Percentiles rank a stretch among this genome's conserved stretches.
phyloP scores from a whole-genome alignment of 768 basidiomycete species.

The Cystofilobasidium macerans region DNA sequence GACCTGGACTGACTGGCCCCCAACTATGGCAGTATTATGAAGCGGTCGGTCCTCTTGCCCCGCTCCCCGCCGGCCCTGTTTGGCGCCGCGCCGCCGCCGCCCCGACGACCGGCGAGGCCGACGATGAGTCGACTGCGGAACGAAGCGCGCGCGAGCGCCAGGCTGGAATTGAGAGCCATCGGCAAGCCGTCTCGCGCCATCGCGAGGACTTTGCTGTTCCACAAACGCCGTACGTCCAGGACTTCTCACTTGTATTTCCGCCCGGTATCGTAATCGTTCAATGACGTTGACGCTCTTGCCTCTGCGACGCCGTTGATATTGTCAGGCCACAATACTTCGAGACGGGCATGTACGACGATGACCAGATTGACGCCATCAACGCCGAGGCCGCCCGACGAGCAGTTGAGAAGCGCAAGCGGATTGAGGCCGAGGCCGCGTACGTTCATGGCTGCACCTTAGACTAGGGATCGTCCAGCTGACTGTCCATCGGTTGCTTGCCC shows the following conservation, averaged over 20 bases:
- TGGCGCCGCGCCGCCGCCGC: slow-evolving; percentile 52
- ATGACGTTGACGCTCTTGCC: too few species aligned
- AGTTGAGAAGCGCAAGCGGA: slow-evolving; percentile 51
- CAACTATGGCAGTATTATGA: slow-evolving; percentile 56
- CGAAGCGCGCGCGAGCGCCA: slow-evolving; percentile 26
- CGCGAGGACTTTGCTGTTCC: slow-evolving; percentile 51
- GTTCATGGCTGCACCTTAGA: slow-evolving; percentile 31
- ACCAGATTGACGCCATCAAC: slow-evolving; percentile 68
- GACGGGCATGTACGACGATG: slow-evolving; percentile 80
- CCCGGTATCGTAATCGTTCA: too few species aligned
- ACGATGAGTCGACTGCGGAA: slow-evolving; percentile 1
- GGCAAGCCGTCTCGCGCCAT: slow-evolving; percentile 34
- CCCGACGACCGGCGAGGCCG: background rate
- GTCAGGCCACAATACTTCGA: slow-evolving; percentile 39
- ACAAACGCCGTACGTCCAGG: slow-evolving; percentile 73
- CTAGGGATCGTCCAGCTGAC: too few species aligned
- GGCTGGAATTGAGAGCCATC: slow-evolving; percentile 29
- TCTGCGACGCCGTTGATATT: background rate
- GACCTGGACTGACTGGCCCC: slow-evolving; percentile 7
- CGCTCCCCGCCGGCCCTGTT: slow-evolving; percentile 53
- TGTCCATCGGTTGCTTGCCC: too few species aligned
- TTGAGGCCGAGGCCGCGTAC: slow-evolving; percentile 53
- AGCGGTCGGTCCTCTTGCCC: slow-evolving; percentile 60
- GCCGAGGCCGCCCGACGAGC: slow-evolving; percentile 59
- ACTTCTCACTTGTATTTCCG: slow-evolving; percentile 34